A percentile compares a stretch with the other conserved stretches of the same genome.
Conservation (phyloP, 225 moss, liverwort and hornwort species). For the Straminergon stramineum region DNA sequence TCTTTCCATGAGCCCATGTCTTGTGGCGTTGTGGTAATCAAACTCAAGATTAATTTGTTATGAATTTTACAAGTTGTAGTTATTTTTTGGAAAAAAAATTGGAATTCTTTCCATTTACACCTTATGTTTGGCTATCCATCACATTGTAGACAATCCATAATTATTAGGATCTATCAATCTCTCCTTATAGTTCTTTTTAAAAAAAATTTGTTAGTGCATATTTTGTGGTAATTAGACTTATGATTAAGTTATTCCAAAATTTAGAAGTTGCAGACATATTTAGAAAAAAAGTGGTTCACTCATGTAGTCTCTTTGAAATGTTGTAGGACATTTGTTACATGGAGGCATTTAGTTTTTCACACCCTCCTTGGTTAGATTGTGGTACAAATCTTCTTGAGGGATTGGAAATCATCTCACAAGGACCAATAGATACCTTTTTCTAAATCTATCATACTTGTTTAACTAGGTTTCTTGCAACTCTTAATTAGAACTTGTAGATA, state of each 20-base stretch:
- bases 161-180: not conserved
- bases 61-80: no score
- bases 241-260: accelerated
- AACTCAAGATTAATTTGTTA: no score
- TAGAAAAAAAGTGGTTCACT: not conserved
- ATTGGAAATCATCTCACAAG: not conserved
- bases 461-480: not conserved
- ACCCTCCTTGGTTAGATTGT: not conserved
- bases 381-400: not conserved
- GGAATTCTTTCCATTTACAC: not conserved
- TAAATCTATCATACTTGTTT: not conserved
- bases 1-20: accelerated
- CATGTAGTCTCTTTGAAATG: not conserved
- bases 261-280: not conserved
- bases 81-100: no score
- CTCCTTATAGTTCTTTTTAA: not conserved
- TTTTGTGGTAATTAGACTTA: not conserved
- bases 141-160: accelerated
- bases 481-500: not conserved
- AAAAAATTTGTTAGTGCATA: accelerated
- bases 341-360: not conserved
- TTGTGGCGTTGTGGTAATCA: no score
- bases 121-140: not conserved
- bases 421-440: not conserved
- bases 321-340: not conserved